phyloP scores from a whole-genome alignment of 495 filamentous ascomycete genomes.

The Pyrenopolyporus hunteri region DNA sequence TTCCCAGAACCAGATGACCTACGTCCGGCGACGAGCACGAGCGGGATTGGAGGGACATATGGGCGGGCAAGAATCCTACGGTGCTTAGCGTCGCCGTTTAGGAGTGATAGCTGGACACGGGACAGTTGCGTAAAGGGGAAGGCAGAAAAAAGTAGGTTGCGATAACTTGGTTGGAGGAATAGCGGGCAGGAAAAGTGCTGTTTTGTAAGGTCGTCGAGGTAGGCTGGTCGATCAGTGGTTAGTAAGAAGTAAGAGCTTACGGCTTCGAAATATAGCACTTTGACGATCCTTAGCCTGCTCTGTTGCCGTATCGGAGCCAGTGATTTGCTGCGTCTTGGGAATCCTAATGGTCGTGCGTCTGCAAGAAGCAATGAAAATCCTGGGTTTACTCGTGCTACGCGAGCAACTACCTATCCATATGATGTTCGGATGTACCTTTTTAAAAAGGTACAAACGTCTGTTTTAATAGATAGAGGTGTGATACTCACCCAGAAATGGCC shows the following conservation, averaged over 20 bases:
- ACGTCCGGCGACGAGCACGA: slow-evolving; percentile 15
- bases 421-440: slow-evolving; percentile 20
- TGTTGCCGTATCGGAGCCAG: not conserved
- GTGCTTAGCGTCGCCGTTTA: slow-evolving; percentile 23
- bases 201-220: slow-evolving; percentile 6
- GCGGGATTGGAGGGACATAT: slow-evolving; percentile 26
- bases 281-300: not conserved
- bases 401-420: slow-evolving; percentile 1
- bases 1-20: slow-evolving; percentile 28
- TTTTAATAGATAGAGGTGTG: not conserved
- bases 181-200: slow-evolving; percentile 9
- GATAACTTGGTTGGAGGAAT: slow-evolving; percentile 1
- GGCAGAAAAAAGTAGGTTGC: too few relatives aligned
- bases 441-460: slow-evolving; percentile 20
- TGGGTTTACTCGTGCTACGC: slow-evolving; percentile 10
- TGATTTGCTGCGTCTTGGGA: slow-evolving; percentile 7
- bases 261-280: slow-evolving; percentile 8
- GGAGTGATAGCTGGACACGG: slow-evolving; percentile 20
- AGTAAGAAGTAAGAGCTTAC: not conserved
- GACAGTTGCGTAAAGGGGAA: slow-evolving; percentile 14
- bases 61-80: slow-evolving; percentile 27
- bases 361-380: slow-evolving; percentile 16
- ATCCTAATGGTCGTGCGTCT: slow-evolving; percentile 24
- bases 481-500: not conserved
- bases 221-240: slow-evolving; percentile 7